Conservation (phyloP, 495 filamentous ascomycete species). For the Mycothermus thermophilus region DNA sequence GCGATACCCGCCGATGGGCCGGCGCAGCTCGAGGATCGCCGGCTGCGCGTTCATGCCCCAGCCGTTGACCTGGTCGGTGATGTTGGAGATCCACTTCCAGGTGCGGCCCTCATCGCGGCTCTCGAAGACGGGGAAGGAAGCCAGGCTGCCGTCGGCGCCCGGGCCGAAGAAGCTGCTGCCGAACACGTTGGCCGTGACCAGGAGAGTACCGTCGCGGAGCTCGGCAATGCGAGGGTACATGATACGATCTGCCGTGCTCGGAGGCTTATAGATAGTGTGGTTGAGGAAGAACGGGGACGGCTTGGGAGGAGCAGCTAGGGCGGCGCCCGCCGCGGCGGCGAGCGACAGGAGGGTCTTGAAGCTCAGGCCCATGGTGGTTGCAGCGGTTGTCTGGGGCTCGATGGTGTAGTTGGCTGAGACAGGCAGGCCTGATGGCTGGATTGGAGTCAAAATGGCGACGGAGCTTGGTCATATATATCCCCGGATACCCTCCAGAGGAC, state of each 20-base stretch:
- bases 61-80: conserved; percentile 48
- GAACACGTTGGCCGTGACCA: conserved; percentile 54
- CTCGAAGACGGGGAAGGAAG: conserved; percentile 53
- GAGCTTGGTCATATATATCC: no score
- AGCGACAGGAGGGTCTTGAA: not conserved
- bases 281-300: conserved; percentile 17
- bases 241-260: conserved; percentile 19
- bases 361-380: no score
- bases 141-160: conserved; percentile 40
- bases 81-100: conserved; percentile 47
- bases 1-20: conserved; percentile 39
- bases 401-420: no score
- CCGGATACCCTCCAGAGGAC: no score
- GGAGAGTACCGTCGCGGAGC: conserved; percentile 33
- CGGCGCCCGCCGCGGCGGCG: not conserved
- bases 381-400: no score
- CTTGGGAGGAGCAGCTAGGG: not conserved
- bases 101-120: conserved; percentile 46
- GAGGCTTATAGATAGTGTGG: conserved; percentile 30
- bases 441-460: no score
- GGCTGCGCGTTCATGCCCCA: conserved; percentile 57
- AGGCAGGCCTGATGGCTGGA: no score
- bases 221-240: conserved; percentile 41
- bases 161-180: conserved; percentile 47
- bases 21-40: conserved; percentile 45